Percentiles rank a stretch among this genome's conserved stretches.
phyloP scores from a whole-genome alignment of 2,329 filamentous ascomycete species.

The Cephalotrichum gorgonifer region DNA sequence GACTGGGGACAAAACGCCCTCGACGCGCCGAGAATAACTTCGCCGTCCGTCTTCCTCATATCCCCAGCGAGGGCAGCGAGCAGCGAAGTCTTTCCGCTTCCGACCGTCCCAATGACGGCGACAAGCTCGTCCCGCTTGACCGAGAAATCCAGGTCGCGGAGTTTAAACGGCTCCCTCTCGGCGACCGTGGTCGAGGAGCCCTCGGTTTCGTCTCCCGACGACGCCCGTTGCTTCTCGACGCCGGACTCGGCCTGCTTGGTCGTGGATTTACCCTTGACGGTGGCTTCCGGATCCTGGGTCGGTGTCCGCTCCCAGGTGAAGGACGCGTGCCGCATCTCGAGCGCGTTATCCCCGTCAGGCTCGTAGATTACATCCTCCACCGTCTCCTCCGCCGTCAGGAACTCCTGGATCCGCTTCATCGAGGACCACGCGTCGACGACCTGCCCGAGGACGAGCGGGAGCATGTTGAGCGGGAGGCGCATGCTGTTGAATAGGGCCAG shows the following conservation, averaged over 20 bases:
- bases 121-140: constrained; percentile 67
- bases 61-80: constrained; percentile 85
- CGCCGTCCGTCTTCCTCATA: constrained; percentile 74
- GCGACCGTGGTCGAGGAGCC: constrained; percentile 45
- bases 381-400: constrained; percentile 75
- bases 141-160: constrained; percentile 56
- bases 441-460: constrained; percentile 82
- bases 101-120: constrained; percentile 81
- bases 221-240: constrained; percentile 20
- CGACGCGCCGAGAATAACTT: constrained; percentile 65
- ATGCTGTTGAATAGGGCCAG: constrained; percentile 88
- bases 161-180: constrained; percentile 58
- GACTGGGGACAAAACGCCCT: constrained; percentile 93
- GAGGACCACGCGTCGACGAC: constrained; percentile 84
- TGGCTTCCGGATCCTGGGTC: constrained; percentile 37
- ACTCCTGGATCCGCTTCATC: constrained; percentile 76
- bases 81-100: constrained; percentile 82
- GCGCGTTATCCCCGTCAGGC: constrained; percentile 51
- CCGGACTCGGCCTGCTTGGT: constrained; percentile 19
- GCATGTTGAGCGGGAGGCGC: constrained; percentile 77
- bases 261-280: constrained; percentile 25
- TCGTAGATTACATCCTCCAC: constrained; percentile 54
- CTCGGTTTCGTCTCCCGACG: constrained; percentile 32
- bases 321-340: constrained; percentile 60
- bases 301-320: constrained; percentile 81